These are phyloP conservation scores for Typha latifolia DNA, from an alignment of 176 grass and related monocot genomes.

Conservation along the genomic window DNA sequence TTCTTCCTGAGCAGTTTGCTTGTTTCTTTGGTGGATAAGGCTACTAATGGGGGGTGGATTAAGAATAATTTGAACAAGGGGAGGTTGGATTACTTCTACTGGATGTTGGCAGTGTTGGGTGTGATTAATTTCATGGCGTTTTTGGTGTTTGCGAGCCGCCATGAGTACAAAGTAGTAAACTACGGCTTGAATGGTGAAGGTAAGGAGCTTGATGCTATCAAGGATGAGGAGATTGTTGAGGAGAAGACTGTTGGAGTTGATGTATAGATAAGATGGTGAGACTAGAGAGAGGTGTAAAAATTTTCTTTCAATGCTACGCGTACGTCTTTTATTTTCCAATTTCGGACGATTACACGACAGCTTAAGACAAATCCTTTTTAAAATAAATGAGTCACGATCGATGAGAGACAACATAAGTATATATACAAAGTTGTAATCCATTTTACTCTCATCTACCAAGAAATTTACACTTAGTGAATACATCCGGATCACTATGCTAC, in stretches of 20 bases:
- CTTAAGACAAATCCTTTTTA: too few species aligned
- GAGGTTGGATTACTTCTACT: conserved; percentile 50
- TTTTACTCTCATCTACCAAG: too few species aligned
- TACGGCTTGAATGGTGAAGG: not conserved
- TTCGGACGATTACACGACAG: too few species aligned
- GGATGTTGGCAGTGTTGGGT: conserved; percentile 51
- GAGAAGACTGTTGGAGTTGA: not conserved
- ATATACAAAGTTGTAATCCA: too few species aligned
- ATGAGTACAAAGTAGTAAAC: conserved; percentile 30
- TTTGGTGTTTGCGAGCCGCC: conserved; percentile 27
- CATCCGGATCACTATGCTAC: too few species aligned
- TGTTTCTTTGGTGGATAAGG: conserved; percentile 25
- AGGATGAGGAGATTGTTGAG: not conserved
- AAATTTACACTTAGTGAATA: too few species aligned
- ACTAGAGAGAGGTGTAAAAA: too few species aligned
- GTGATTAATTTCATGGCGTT: conserved; percentile 30
- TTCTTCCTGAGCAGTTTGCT: conserved; percentile 55
- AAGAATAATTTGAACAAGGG: conserved; percentile 25
- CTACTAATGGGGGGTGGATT: conserved; percentile 33
- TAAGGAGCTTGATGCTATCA: not conserved
- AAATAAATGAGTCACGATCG: too few species aligned
- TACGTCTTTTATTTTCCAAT: too few species aligned
- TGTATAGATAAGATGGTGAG: conserved; percentile 2
- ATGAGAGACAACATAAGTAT: too few species aligned
- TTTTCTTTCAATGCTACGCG: too few species aligned